These are phyloP conservation scores for Microsporum ferrugineum DNA, from an alignment of 2,329 filamentous ascomycete species.

Conservation along the genomic window DNA sequence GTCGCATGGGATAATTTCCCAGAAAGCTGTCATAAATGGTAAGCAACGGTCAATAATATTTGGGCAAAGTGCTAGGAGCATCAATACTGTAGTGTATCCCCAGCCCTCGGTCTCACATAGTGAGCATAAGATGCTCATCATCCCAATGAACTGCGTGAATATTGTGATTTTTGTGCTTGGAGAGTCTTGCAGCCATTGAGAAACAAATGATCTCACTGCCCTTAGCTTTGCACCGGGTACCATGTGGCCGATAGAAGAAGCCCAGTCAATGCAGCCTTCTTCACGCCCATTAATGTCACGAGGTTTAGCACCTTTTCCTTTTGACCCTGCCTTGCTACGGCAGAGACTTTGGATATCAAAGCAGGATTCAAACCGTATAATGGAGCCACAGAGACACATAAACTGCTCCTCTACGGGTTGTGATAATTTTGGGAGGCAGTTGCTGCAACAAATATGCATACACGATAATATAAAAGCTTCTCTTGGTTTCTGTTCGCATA, in stretches of 20 bases:
- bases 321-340: neutral
- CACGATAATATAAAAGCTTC: conserved; percentile 40
- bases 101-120: conserved; percentile 43
- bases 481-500: conserved; percentile 30
- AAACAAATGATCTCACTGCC: conserved; percentile 25
- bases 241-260: conserved; percentile 15
- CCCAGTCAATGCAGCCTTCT: conserved; percentile 17
- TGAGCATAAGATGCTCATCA: conserved; percentile 40
- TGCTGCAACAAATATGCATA: conserved; percentile 44
- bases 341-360: neutral
- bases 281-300: neutral
- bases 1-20: conserved; percentile 38
- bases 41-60: neutral
- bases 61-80: neutral
- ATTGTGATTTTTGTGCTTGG: conserved; percentile 46
- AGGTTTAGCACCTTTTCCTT: neutral
- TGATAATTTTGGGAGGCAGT: conserved; percentile 2
- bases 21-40: conserved; percentile 27
- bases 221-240: conserved; percentile 33
- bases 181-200: conserved; percentile 35
- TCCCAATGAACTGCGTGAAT: conserved; percentile 48
- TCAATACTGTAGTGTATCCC: conserved; percentile 32
- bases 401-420: neutral
- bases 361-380: neutral
- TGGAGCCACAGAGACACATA: neutral